Percentiles rank a stretch among this genome's conserved stretches.
Evolutionary conservation across 2,329 filamentous ascomycete species (phyloP).

Genomic region (Aureobasidium namibiae): DNA sequence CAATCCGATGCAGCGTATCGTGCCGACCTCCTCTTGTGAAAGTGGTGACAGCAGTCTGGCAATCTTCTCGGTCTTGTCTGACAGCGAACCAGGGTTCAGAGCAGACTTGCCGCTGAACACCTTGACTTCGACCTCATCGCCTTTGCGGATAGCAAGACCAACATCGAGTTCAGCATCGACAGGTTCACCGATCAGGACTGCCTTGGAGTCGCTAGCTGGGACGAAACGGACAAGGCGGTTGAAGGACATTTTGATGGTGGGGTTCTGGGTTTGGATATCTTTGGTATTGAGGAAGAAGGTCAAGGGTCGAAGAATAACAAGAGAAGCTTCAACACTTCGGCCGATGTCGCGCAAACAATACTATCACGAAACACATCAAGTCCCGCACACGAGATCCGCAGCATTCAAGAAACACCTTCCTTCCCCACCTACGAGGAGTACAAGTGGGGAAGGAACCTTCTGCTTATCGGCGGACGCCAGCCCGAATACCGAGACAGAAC

Average conservation of each 20-base stretch:
- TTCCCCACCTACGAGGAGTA: conserved; percentile 9
- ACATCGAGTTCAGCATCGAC: conserved; percentile 45
- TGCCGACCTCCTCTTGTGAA: conserved; percentile 42
- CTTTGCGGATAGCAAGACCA: conserved; percentile 47
- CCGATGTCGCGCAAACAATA: conserved; percentile 5
- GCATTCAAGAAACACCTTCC: neutral
- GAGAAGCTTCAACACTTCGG: neutral
- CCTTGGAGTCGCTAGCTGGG: conserved; percentile 16
- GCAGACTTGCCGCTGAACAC: conserved; percentile 53
- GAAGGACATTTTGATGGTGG: conserved; percentile 14
- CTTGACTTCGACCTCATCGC: conserved; percentile 47
- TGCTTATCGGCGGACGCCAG: neutral
- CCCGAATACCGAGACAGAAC: neutral
- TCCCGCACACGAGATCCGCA: neutral
- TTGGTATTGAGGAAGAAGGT: neutral
- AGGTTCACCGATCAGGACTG: conserved; percentile 15
- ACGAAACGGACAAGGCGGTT: conserved; percentile 17
- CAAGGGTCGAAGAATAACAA: neutral
- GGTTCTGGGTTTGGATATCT: neutral
- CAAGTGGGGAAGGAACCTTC: conserved; percentile 1
- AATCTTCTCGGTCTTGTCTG: conserved; percentile 39
- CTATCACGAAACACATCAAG: neutral
- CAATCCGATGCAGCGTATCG: conserved; percentile 52
- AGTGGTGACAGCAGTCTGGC: conserved; percentile 44
- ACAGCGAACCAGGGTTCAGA: conserved; percentile 45